Percentiles rank a stretch among this genome's conserved stretches.
phyloP scores from a whole-genome alignment of 1,139 yeast species.

The Williopsis jadinii region DNA sequence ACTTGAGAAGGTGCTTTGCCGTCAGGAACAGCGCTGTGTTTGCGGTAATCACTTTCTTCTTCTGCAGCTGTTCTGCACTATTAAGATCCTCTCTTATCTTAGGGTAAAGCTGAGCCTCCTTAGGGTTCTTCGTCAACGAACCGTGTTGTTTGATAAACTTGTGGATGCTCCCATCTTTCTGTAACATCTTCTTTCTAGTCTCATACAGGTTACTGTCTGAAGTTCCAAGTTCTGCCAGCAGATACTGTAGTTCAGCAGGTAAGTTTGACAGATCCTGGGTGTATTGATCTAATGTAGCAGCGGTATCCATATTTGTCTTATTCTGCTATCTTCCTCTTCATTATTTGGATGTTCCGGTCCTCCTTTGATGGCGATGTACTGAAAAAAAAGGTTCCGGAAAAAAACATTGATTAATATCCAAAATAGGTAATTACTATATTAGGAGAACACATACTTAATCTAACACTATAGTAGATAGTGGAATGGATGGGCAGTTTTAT shows the following conservation, averaged over 20 bases:
- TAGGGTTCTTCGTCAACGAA: slow-evolving; percentile 72
- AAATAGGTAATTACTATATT: too few relatives aligned
- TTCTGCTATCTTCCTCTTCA: not conserved
- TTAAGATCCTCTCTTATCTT: slow-evolving; percentile 68
- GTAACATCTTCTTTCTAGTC: slow-evolving; percentile 56
- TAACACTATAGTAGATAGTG: too few relatives aligned
- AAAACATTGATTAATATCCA: too few relatives aligned
- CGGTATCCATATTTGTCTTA: slow-evolving; percentile 55
- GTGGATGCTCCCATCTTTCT: slow-evolving; percentile 72
- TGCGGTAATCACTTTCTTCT: slow-evolving; percentile 72
- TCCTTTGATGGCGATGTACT: too few relatives aligned
- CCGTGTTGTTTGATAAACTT: slow-evolving; percentile 83
- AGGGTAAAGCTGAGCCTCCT: slow-evolving; percentile 61
- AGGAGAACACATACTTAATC: too few relatives aligned
- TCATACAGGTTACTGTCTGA: slow-evolving; percentile 67
- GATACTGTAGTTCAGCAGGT: slow-evolving; percentile 82
- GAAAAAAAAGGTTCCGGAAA: too few relatives aligned
- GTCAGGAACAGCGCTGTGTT: slow-evolving; percentile 76
- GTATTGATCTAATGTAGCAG: slow-evolving; percentile 67
- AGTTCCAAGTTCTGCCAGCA: slow-evolving; percentile 70
- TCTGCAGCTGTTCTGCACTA: slow-evolving; percentile 54
- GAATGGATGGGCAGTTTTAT: too few relatives aligned
- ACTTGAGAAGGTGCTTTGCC: slow-evolving; percentile 62
- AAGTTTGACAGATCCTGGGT: slow-evolving; percentile 74
- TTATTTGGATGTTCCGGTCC: too few relatives aligned